Evolutionary conservation across 495 filamentous ascomycete species (phyloP).

Genomic region (Aspergillus campestris): DNA sequence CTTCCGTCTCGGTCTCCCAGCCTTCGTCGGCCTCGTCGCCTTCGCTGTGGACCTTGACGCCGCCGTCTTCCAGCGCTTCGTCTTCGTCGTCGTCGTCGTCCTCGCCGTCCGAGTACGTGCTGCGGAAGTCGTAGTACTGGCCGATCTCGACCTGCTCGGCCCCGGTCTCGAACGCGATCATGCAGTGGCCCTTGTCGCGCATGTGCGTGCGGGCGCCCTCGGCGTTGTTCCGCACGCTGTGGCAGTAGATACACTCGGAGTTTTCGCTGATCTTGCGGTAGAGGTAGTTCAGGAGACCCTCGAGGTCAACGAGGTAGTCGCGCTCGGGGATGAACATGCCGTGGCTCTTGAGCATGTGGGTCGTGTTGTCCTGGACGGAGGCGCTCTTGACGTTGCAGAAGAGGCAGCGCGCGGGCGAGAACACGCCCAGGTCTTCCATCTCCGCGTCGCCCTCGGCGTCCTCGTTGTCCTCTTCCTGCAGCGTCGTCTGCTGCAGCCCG

Average conservation of each 20-base stretch:
- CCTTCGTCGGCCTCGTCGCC: slow-evolving; percentile 50
- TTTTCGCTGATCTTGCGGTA: slow-evolving; percentile 65
- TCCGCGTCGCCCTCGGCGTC: slow-evolving; percentile 21
- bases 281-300: slow-evolving; percentile 72
- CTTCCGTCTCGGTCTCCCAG: slow-evolving; percentile 90
- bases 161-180: slow-evolving; percentile 84
- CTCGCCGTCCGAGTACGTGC: slow-evolving; percentile 83
- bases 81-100: slow-evolving; percentile 33
- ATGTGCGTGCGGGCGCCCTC: slow-evolving; percentile 86
- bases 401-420: slow-evolving; percentile 60
- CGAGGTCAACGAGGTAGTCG: slow-evolving; percentile 67
- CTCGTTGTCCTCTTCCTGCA: slow-evolving; percentile 46
- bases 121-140: slow-evolving; percentile 96
- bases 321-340: slow-evolving; percentile 95
- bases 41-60: slow-evolving; percentile 29
- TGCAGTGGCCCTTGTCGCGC: slow-evolving; percentile 93
- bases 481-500: slow-evolving; percentile 61
- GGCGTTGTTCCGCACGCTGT: slow-evolving; percentile 62
- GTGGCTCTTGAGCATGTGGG: slow-evolving; percentile 87
- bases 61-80: slow-evolving; percentile 24
- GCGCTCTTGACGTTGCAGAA: slow-evolving; percentile 84
- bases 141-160: slow-evolving; percentile 91
- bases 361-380: slow-evolving; percentile 59
- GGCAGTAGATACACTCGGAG: slow-evolving; percentile 79
- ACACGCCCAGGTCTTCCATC: slow-evolving; percentile 20